Base-by-base conservation (phyloP, 83 land plant species). In the Diphasiastrum complanatum region DNA sequence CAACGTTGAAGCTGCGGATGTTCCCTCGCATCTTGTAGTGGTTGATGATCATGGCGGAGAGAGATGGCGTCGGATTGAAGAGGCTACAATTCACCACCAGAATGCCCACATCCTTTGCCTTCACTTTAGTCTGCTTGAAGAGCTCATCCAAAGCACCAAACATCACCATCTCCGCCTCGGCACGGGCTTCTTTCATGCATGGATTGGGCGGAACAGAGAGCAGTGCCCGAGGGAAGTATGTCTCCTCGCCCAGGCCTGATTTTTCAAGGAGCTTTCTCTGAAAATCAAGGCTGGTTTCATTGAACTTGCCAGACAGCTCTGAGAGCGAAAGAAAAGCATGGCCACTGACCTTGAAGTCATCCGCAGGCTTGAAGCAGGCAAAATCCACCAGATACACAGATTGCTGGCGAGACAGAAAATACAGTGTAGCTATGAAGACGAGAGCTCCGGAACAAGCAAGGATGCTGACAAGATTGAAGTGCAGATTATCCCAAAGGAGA, bases 311-410 rank as follows among this genome's bases (percentile, higher is more conserved):
- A 1, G 70, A 41, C 0, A 10, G 29, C 18, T n/a, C 25, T 0
- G 73, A 63, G 6, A 60, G 57, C 36, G 67, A 65, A 41, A 75
- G 33, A 61, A 79, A 75, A 14, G n/a, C 45, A 48, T 68, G 64
- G 26, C 67, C 24, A 0, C 74, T 16, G 54, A 79, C 51, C 75
- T 78, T 30, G 73, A 53, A 65, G 1, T 81, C 85, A 33, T 84
- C 85, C 19, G 41, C 14, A 1, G 93, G 88, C n/a, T 55, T 69
- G 45, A 37, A 81, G 41, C 93, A 87, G 19, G 93, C 85, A 47
- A 87, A 81, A 41, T 87, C 92, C 48, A 87, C 47, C 62, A 87
- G 83, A 51, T 87, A 87, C 2, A 87, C 69, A n/a, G 92, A 60
- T 6, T 81, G 36, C 0, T 81, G 83, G 23, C 81, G 51, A 0